Evolutionary conservation across 768 basidiomycete genomes (phyloP).

Genomic region (Exsudoporus frostii): DNA sequence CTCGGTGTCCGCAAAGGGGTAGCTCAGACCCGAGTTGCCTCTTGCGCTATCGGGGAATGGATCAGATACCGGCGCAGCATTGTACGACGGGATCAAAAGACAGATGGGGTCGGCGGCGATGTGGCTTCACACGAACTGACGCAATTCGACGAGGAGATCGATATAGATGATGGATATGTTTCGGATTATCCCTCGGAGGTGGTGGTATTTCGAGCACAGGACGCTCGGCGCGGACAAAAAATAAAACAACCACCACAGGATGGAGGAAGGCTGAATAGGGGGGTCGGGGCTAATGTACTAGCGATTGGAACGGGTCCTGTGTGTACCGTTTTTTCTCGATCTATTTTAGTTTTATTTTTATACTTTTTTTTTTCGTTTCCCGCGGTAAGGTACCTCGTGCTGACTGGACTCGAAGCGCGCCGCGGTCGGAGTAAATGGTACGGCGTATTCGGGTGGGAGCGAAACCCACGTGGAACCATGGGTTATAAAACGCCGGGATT

Average conservation of each 20-base stretch:
- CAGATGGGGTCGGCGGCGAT: slow-evolving; percentile 12
- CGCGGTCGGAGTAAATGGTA: background rate
- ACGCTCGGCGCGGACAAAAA: background rate
- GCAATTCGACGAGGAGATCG: background rate
- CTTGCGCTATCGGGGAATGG: background rate
- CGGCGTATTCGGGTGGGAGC: slow-evolving; percentile 1
- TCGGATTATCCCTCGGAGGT: background rate
- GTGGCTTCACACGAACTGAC: background rate
- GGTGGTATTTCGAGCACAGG: slow-evolving; percentile 1
- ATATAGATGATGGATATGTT: background rate
- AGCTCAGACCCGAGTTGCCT: background rate
- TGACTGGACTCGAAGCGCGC: background rate
- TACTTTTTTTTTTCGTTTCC: background rate
- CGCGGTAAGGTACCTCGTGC: background rate
- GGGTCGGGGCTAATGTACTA: slow-evolving; percentile 1
- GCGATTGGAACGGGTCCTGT: too few relatives aligned
- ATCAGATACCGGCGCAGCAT: slow-evolving; percentile 1
- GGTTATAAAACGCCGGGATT: slow-evolving; percentile 1
- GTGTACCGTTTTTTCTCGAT: too few relatives aligned
- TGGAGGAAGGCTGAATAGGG: background rate
- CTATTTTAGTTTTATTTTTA: background rate
- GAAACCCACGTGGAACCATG: background rate
- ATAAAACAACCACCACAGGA: background rate
- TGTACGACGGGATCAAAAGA: background rate
- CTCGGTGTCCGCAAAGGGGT: background rate